These are phyloP conservation scores for Elsinoe batatas DNA, from an alignment of 2,329 filamentous ascomycete genomes.

Conservation along the genomic window DNA sequence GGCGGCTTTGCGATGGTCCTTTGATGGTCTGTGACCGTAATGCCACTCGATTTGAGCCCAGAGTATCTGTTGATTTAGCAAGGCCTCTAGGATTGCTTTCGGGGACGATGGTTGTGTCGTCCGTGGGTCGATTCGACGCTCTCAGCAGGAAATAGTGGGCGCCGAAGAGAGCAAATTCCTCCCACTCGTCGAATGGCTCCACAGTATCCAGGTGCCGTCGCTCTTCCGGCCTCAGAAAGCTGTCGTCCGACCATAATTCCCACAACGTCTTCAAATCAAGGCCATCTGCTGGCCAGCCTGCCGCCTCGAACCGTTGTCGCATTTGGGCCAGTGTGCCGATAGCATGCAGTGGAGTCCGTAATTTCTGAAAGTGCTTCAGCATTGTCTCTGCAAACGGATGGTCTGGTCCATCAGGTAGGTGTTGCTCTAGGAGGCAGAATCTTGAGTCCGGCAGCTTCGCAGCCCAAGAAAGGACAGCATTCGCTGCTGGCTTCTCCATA, in stretches of 20 bases:
- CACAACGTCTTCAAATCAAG: conserved; percentile 62
- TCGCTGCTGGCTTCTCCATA: conserved; percentile 65
- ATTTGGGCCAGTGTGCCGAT: conserved; percentile 58
- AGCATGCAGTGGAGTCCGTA: conserved; percentile 68
- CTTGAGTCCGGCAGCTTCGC: conserved; percentile 57
- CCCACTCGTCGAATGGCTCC: conserved; percentile 92
- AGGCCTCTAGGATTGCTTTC: not conserved
- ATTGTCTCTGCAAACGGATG: conserved; percentile 84
- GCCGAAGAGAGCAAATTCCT: conserved; percentile 79
- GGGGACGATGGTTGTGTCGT: not conserved
- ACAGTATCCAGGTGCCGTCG: conserved; percentile 55
- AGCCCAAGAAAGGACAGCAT: conserved; percentile 71
- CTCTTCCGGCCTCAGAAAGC: conserved; percentile 53
- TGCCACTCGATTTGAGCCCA: not conserved
- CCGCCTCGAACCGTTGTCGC: conserved; percentile 52
- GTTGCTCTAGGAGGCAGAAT: conserved; percentile 81
- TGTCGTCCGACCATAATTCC: conserved; percentile 66
- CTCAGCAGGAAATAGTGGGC: conserved; percentile 75
- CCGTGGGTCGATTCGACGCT: conserved; percentile 39
- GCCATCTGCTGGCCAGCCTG: conserved; percentile 52
- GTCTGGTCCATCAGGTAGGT: conserved; percentile 63
- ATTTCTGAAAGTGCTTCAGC: conserved; percentile 71
- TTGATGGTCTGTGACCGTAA: not conserved
- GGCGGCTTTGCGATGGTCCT: conserved; percentile 19
- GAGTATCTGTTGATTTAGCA: not conserved